Conservation (phyloP, 31 red algal genomes). For the Odonthalia washingtoniensis region DNA sequence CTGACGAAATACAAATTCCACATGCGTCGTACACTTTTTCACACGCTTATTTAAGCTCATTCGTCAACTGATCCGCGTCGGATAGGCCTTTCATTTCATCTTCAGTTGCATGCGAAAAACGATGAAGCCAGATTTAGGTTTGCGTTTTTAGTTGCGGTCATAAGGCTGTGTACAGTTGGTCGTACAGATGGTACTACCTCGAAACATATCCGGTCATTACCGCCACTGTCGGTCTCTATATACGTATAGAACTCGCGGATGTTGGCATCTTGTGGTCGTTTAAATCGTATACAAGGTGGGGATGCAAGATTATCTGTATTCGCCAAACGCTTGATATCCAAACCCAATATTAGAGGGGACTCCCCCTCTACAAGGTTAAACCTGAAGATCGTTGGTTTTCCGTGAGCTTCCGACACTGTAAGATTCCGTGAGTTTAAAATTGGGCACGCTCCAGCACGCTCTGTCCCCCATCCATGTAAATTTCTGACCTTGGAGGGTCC, state of each 20-base stretch:
- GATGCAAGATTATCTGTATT: background rate
- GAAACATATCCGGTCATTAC: conserved; percentile 8
- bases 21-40: background rate
- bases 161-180: background rate
- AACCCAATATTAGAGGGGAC: background rate
- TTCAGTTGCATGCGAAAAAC: background rate
- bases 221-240: background rate
- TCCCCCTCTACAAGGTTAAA: too few relatives aligned
- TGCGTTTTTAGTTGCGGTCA: too few relatives aligned
- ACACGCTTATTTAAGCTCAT: background rate
- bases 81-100: conserved; percentile 4
- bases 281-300: background rate
- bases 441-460: too few relatives aligned
- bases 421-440: too few relatives aligned
- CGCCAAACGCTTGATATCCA: background rate
- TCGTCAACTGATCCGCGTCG: background rate
- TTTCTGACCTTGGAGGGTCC: too few relatives aligned
- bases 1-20: conserved; percentile 9
- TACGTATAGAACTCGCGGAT: conserved; percentile 12
- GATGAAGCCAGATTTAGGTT: conserved; percentile 1
- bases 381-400: too few relatives aligned
- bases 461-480: too few relatives aligned
- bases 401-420: too few relatives aligned
- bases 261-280: background rate
- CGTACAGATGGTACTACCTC: background rate